phyloP scores from a whole-genome alignment of 495 filamentous ascomycete genomes.

The Pyronema omphalodes region DNA sequence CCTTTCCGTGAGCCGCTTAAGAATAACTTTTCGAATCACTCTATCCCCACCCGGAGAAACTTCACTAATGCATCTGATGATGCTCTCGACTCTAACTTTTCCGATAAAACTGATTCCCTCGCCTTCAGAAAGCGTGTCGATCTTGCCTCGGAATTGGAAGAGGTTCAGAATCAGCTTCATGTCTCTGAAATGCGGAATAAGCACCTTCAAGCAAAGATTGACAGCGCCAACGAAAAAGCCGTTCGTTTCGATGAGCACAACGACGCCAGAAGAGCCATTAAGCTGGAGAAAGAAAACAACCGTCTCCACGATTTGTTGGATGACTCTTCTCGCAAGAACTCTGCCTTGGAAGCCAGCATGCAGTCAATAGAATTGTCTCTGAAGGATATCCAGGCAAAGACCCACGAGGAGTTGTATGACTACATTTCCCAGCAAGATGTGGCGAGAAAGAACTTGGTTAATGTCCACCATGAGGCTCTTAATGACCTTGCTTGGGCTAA shows the following conservation, averaged over 20 bases:
- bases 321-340: constrained; percentile 85
- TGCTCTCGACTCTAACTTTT: constrained; percentile 57
- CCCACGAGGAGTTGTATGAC: constrained; percentile 87
- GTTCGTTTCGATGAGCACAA: constrained; percentile 66
- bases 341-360: constrained; percentile 69
- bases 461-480: constrained; percentile 69
- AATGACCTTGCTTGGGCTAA: constrained; percentile 74
- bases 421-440: constrained; percentile 88
- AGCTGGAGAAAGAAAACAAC: constrained; percentile 81
- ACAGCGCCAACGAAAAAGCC: constrained; percentile 37
- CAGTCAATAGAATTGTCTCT: constrained; percentile 76
- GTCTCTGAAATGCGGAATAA: constrained; percentile 91
- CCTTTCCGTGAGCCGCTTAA: constrained; percentile 50
- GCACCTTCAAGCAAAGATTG: constrained; percentile 77
- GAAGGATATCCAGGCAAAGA: constrained; percentile 81
- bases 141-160: constrained; percentile 72
- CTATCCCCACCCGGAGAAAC: constrained; percentile 56
- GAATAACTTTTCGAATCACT: constrained; percentile 52
- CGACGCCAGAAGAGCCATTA: constrained; percentile 63
- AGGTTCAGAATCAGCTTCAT: constrained; percentile 87
- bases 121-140: constrained; percentile 84
- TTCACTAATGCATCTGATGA: constrained; percentile 44
- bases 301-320: constrained; percentile 89
- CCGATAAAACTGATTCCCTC: constrained; percentile 76
- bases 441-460: constrained; percentile 59